These are phyloP conservation scores for Heliamphora pulchella DNA, from an alignment of 179 eudicot species.

Conservation along the genomic window DNA sequence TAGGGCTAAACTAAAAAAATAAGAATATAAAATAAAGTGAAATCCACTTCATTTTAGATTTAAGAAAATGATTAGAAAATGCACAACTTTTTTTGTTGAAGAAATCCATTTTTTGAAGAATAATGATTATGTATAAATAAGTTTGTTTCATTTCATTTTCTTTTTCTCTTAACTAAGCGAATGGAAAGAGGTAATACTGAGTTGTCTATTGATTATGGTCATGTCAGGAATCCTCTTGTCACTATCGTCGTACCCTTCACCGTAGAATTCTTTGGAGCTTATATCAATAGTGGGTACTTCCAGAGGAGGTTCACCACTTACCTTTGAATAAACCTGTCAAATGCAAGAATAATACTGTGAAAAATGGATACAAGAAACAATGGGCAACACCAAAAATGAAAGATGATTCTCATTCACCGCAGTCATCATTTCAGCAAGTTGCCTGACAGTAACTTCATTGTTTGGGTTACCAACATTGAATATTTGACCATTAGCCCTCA, in stretches of 20 bases:
- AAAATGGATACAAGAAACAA: not conserved
- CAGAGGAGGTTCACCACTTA: conserved; percentile 56
- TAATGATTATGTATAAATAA: not conserved
- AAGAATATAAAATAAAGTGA: no score
- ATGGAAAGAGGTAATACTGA: conserved; percentile 40
- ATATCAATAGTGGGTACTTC: conserved; percentile 74
- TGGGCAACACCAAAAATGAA: not conserved
- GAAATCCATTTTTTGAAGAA: no score
- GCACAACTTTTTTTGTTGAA: not conserved
- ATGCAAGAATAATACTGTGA: not conserved
- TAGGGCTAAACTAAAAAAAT: no score
- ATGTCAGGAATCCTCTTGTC: conserved; percentile 93
- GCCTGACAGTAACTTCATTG: conserved; percentile 96
- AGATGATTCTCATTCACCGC: conserved; percentile 37
- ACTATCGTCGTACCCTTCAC: conserved; percentile 88
- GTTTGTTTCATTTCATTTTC: not conserved
- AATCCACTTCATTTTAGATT: no score
- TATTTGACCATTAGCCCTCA: conserved; percentile 88
- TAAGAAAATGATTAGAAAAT: not conserved
- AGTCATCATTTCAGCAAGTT: conserved; percentile 98
- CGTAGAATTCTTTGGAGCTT: conserved; percentile 82
- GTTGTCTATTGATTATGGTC: conserved; percentile 87
- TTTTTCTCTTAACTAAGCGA: not conserved
- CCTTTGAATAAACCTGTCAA: conserved; percentile 67
- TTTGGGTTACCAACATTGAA: conserved; percentile 96